Base-by-base conservation (phyloP, 2,329 filamentous ascomycete genomes). In the Colletotrichum tanaceti region DNA sequence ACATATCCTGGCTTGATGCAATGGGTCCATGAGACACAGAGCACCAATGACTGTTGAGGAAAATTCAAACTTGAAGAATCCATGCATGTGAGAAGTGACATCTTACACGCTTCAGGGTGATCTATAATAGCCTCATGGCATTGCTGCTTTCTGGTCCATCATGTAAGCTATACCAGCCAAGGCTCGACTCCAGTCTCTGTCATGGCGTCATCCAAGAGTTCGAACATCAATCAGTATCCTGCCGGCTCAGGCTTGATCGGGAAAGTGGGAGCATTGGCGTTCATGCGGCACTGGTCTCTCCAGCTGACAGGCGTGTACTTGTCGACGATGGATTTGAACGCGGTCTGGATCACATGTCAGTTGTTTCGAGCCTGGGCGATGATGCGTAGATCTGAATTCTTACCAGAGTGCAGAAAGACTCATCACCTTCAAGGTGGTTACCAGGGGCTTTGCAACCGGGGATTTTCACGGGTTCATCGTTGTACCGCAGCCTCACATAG, bases 321-420 rank as follows among this genome's bases (percentile, higher is more conserved):
- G 80, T 98, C 95, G 2, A 96, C 93, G 63, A 98, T 93, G 59
- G 88, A 84, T 80, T 98, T 98, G 85, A 99, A 99, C 0, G 95
- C 93, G 65, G 91, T 89, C 90, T 93, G 70, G 35, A 32, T 52
- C 7, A 52, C 49, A 54, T 28, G 46, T 47, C 43, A 57, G 38
- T n/a, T 49, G 10, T n/a, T 13, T 18, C n/a, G 20, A 9, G 38
- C 18, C 14, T 11, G 39, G 18, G 24, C 38, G 16, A 55, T 11
- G 38, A 22, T 4, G 11, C 32, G 7, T 14, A 16, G 38, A 54
- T 22, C 22, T 24, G 32, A 39, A 10, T 41, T 79, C 88, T 79
- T 83, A 92, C 90, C 74, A 99, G 80, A 0, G 95, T 98, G 80
- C 96, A 99, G 75, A 98, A 95, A 32, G 89, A 92, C 73, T 94